Base-by-base conservation (phyloP, 2,329 filamentous ascomycete genomes). In the Leptographium radiaticola region DNA sequence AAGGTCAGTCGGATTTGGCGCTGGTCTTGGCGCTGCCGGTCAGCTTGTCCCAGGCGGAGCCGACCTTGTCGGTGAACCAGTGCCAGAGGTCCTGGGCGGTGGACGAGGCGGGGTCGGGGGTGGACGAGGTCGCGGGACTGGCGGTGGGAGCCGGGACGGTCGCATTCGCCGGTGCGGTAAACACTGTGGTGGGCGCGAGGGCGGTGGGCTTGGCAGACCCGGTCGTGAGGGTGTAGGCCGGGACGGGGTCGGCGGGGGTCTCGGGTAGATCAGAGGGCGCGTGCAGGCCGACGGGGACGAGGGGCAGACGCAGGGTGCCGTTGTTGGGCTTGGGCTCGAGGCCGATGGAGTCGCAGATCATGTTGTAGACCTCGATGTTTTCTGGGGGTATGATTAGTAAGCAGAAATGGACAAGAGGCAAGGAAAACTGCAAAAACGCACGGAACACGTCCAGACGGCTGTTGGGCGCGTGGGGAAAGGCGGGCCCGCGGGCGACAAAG, bases 361-460 rank as follows among this genome's bases (percentile, higher is more conserved):
- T 87, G 63, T 95, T 95, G 70, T 97, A 97, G 10, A 97, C 86
- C 63, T 96, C 87, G 56, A 81, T 90, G 59, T 97, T 97, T 79
- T 96, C 87, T 91, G 61, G 3, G 12, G 16, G 18, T n/a, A 38
- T 52, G 11, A 20, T 44, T 6, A 33, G n/a, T 16, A 9, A 52
- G 18, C 4, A n/a, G 15, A 39, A 7, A 49, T 31, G 36, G 25
- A 36, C 16, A 42, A 30, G 11, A 18, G 25, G 10, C 2, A 6
- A 25, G 36, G 36, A 39, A n/a, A n/a, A n/a, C n/a, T n/a, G n/a
- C n/a, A n/a, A n/a, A n/a, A n/a, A n/a, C n/a, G n/a, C n/a, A 90
- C 87, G 90, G 66, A 97, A 97, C 4, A 76, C 74, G 36, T 87
- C 81, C 36, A 97, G 69, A 58, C 83, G 79, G 66, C 87, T 94